Evolutionary conservation across 805 yeast species (phyloP).

Genomic region (Komagataella kurtzmanii): DNA sequence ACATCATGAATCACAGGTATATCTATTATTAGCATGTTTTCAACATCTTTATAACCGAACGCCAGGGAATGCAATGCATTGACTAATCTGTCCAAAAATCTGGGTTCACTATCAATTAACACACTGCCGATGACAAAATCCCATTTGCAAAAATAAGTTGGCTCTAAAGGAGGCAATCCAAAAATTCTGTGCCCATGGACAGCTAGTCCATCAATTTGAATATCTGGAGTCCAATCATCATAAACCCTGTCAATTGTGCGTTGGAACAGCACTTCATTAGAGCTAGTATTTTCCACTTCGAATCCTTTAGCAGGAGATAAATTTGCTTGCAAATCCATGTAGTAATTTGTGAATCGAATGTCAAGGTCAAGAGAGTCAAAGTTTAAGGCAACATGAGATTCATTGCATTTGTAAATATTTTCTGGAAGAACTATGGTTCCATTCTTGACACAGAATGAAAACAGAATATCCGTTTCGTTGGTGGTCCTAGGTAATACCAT

Average conservation of each 20-base stretch:
- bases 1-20: conserved; percentile 54
- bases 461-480: conserved; percentile 68
- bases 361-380: conserved; percentile 64
- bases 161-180: conserved; percentile 82
- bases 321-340: conserved; percentile 83
- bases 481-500: conserved; percentile 26
- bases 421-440: conserved; percentile 69
- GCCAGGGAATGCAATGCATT: conserved; percentile 33
- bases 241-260: conserved; percentile 10
- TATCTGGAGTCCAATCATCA: conserved; percentile 11
- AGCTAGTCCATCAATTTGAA: conserved; percentile 37
- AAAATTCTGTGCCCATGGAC: conserved; percentile 87
- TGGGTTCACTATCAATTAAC: conserved; percentile 33
- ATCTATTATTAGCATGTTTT: conserved; percentile 54
- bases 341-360: conserved; percentile 77
- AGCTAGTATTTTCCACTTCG: conserved; percentile 11
- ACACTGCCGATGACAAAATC: conserved; percentile 59
- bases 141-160: conserved; percentile 88
- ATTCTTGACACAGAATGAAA: conserved; percentile 54
- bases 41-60: conserved; percentile 59
- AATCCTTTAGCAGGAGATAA: conserved; percentile 40
- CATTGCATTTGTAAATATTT: conserved; percentile 45
- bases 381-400: conserved; percentile 45
- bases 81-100: conserved; percentile 27
- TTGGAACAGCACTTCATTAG: conserved; percentile 8